Evolutionary conservation across 257 asterid species (phyloP), one percentile per base, ranked within the genome.

Genomic region (Verbascum thapsus): DNA sequence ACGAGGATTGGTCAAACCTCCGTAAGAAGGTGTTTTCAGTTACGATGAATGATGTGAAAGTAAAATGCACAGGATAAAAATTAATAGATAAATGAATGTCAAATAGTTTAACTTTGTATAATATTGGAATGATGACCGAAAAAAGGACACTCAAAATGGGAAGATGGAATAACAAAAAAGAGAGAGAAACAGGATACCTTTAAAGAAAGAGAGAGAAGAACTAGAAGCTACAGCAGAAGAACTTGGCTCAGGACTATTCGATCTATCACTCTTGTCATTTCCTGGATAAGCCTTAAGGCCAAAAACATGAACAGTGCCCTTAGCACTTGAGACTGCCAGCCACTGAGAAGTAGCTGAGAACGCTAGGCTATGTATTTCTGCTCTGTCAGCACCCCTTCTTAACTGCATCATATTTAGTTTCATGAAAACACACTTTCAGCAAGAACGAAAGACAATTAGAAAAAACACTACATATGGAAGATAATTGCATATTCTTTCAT

Each of bases 321-420:
- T 87, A 68, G 82, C 92, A 78, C 92, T 87, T 32, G 92, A 84
- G 12, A 80, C 92, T 19, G 95, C 92, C 68, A 87, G 70, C 92
- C 92, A 82, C 57, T 82, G 85, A 6, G 83, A 76, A 34, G 87
- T 71, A 15, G 88, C 64, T 23, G 88, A 85, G 80, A 88, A 88
- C 11, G 94, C 80, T 35, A 88, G 76, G 81, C 88, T 82, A 70
- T 79, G 77, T 23, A 83, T 88, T 58, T 85, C 88, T 20, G 96
- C 96, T 72, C 94, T 79, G 64, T 85, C 96, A 12, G 90, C 87
- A n/a, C 94, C 94, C 66, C 91, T 81, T 62, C 96, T 75, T 32
- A 88, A 83, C 96, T 88, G 80, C 64, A 63, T 62, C 58, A 39
- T 10, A 63, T 5, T 52, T 59, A 3, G 22, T 30, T 51, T 61